phyloP scores from a whole-genome alignment of 1,284 basidiomycete genomes.

The Neonothopanus nambi region DNA sequence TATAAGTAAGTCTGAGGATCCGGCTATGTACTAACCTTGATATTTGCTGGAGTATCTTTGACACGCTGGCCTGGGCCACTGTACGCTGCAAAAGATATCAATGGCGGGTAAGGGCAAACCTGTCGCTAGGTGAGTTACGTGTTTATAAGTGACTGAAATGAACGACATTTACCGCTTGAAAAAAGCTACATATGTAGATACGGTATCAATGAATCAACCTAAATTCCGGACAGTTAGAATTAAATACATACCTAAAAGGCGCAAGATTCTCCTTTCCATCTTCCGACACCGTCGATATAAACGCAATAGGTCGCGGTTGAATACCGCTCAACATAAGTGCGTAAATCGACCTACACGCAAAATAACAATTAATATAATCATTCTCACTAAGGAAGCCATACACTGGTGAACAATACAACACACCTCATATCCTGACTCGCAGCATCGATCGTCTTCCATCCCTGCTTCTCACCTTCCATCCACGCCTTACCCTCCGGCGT shows the following conservation, averaged over 20 bases:
- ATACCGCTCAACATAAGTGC: slow-evolving; percentile 59
- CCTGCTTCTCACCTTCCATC: slow-evolving; percentile 49
- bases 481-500: slow-evolving; percentile 49
- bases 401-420: not conserved
- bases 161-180: not conserved
- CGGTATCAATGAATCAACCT: not conserved
- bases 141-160: too few relatives aligned
- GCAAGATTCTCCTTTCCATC: slow-evolving; percentile 61
- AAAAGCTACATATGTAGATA: not conserved
- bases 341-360: slow-evolving; percentile 32
- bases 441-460: slow-evolving; percentile 60
- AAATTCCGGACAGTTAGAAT: not conserved
- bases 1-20: too few relatives aligned
- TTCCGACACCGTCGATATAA: slow-evolving; percentile 58
- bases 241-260: slow-evolving; percentile 46
- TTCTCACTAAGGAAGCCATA: not conserved
- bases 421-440: slow-evolving; percentile 37
- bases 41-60: slow-evolving; percentile 64
- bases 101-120: slow-evolving; percentile 45
- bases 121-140: too few relatives aligned
- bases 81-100: slow-evolving; percentile 55
- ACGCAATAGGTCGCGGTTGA: slow-evolving; percentile 67
- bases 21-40: slow-evolving; percentile 37
- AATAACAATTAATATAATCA: not conserved
- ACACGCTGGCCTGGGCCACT: slow-evolving; percentile 24